These are phyloP conservation scores for Zygosaccharomyces gambellarensis DNA, from an alignment of 805 yeast species.

Conservation along the genomic window DNA sequence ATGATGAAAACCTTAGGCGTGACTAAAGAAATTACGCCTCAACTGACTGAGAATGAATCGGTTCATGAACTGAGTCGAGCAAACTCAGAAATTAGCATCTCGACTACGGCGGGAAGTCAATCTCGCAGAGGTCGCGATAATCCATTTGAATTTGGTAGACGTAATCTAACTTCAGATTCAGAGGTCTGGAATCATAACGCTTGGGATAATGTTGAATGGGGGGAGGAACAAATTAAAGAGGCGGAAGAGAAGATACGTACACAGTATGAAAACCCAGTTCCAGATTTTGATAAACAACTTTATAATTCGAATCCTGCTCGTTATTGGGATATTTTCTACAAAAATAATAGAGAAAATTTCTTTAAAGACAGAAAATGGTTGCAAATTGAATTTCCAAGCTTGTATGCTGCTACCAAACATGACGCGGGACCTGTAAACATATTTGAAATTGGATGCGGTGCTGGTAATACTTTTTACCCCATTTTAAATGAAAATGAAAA, in stretches of 20 bases:
- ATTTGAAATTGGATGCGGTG: conserved; percentile 96
- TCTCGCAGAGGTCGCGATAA: conserved; percentile 74
- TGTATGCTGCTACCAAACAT: conserved; percentile 71
- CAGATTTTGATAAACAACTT: conserved; percentile 72
- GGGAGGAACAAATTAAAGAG: conserved; percentile 73
- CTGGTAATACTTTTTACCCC: conserved; percentile 95
- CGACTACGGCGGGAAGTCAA: conserved; percentile 13
- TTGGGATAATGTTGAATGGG: conserved; percentile 96
- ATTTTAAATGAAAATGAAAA: conserved; percentile 78
- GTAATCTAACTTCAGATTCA: conserved; percentile 63
- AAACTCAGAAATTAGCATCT: conserved; percentile 10
- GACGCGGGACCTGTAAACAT: conserved; percentile 68
- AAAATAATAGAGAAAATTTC: conserved; percentile 85
- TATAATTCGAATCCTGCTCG: conserved; percentile 85
- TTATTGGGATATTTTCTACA: conserved; percentile 93
- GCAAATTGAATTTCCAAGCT: conserved; percentile 83
- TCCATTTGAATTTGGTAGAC: conserved; percentile 90
- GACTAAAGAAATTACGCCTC: conserved; percentile 15
- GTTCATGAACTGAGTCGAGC: conserved; percentile 24
- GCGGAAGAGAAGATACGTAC: conserved; percentile 70
- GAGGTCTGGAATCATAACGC: conserved; percentile 93
- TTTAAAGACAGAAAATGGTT: conserved; percentile 97
- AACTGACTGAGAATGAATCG: conserved; percentile 17
- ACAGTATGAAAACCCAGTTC: conserved; percentile 81
- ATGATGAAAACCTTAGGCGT: conserved; percentile 30